Conservation (phyloP, 164 flowering plant species). For the Macadamia integrifolia region DNA sequence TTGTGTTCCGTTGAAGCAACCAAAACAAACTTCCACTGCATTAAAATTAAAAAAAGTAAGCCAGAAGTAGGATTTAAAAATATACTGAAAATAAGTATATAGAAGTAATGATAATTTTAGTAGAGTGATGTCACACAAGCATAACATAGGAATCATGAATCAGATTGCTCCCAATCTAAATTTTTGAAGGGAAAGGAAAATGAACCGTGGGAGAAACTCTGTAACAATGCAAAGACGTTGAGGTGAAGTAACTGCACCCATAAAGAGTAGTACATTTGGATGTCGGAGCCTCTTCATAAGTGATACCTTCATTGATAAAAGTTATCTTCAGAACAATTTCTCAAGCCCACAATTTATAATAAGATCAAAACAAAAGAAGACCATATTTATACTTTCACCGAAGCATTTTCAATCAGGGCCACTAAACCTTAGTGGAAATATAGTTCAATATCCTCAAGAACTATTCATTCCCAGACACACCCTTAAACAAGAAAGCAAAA, state of each 20-base stretch:
- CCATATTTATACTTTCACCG: too few species aligned
- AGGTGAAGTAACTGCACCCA: conserved; percentile 97
- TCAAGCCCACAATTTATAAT: neutral
- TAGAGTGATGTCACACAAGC: neutral
- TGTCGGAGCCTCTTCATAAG: conserved; percentile 96
- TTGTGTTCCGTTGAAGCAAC: conserved; percentile 63
- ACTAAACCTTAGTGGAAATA: too few species aligned
- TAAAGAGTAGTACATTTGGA: conserved; percentile 92
- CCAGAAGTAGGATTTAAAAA: too few species aligned
- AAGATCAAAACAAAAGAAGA: too few species aligned
- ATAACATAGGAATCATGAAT: conserved; percentile 5
- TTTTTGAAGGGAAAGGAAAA: conserved; percentile 14
- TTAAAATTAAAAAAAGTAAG: neutral
- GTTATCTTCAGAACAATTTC: neutral
- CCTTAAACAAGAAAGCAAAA: too few species aligned
- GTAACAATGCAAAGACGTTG: conserved; percentile 91
- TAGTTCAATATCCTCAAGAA: too few species aligned
- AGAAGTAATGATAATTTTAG: too few species aligned
- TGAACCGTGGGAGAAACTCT: conserved; percentile 94
- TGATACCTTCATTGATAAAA: conserved; percentile 55
- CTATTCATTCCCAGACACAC: too few species aligned
- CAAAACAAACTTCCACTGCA: conserved; percentile 94
- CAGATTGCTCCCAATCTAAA: conserved; percentile 3
- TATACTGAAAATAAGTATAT: too few species aligned
- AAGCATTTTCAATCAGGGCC: too few species aligned